Evolutionary conservation across 768 basidiomycete genomes (phyloP), one percentile per base, ranked within the genome.

Genomic region (Coprinellus micaceus): DNA sequence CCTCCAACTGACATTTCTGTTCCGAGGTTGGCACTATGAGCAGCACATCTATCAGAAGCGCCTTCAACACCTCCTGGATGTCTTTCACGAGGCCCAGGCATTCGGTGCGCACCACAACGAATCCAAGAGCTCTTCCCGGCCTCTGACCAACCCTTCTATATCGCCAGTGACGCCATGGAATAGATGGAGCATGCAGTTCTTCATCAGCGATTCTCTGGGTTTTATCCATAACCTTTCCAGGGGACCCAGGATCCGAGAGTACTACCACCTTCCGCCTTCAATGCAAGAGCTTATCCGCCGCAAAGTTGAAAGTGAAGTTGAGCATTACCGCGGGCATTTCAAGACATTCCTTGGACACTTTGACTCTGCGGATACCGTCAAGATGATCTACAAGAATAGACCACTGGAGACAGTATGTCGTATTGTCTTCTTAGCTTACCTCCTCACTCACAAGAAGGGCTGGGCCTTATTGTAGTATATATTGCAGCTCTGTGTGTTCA

Each of bases 1-100:
- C 24, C 46, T 4, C 25, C 12, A 33, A 10, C 10, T 21, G 36
- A 36, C 13, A 15, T 26, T 3, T 19, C 5, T 28, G 30, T 25
- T 22, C 25, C 11, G 30, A 66, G 65, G 65, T 19, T 61, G 61
- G 59, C 41, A 56, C 12, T 64, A 66, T 41, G 65, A 66, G 45
- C 55, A 53, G 22, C 60, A 58, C 3, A 58, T 66, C 15, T 66
- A 66, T 40, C 57, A 58, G 13, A 63, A 54, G 36, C 58, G 63
- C 25, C 59, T 66, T 17, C 52, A 58, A 17, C 50, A 59, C 15
- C 30, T 64, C 15, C 30, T 63, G 15, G 44, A 52, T 11, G 46
- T 36, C 3, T 52, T 63, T 41, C 59, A 51, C 28, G 60, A 64
- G 43, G 57, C 56, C 36, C 63, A 60, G 54, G 59, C 54, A 12